phyloP scores from a whole-genome alignment of 169 alveolate genomes.

The Perkinsus olseni region DNA sequence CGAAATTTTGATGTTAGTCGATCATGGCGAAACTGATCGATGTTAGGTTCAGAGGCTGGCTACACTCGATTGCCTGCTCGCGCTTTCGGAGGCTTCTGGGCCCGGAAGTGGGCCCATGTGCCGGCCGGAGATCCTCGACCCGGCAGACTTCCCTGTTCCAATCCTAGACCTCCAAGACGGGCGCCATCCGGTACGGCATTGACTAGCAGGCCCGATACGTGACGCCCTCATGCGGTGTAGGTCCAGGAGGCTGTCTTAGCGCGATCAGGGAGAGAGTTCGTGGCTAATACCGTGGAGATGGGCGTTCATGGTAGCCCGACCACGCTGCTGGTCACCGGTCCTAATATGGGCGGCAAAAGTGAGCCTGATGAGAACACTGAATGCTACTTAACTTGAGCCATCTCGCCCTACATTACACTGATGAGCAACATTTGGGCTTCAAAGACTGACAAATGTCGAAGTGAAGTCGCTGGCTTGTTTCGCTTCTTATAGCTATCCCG shows the following conservation, averaged over 20 bases:
- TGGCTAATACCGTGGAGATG: background rate
- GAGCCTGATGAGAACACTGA: too few species aligned
- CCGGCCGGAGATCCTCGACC: constrained; percentile 13
- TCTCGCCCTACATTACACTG: too few species aligned
- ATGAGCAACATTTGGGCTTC: too few species aligned
- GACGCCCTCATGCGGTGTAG: too few species aligned
- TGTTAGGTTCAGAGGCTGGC: background rate
- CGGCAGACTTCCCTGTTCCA: constrained; percentile 3
- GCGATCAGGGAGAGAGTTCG: background rate
- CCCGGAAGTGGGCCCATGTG: constrained; percentile 13
- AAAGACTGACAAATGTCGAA: too few species aligned
- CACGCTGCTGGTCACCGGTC: constrained; percentile 91
- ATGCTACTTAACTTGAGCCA: too few species aligned
- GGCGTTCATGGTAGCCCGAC: constrained; percentile 17
- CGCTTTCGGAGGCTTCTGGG: background rate
- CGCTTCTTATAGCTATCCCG: too few species aligned
- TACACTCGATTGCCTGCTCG: background rate
- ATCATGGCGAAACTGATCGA: background rate
- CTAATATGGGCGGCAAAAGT: constrained; percentile 99
- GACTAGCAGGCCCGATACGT: too few species aligned
- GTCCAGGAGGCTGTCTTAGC: background rate
- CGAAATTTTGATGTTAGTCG: too few species aligned
- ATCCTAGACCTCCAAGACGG: constrained; percentile 1
- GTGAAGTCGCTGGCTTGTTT: too few species aligned
- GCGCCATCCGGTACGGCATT: constrained; percentile 7